These are phyloP conservation scores for Neurospora sp. DNA, from an alignment of 495 filamentous ascomycete genomes.

Conservation along the genomic window DNA sequence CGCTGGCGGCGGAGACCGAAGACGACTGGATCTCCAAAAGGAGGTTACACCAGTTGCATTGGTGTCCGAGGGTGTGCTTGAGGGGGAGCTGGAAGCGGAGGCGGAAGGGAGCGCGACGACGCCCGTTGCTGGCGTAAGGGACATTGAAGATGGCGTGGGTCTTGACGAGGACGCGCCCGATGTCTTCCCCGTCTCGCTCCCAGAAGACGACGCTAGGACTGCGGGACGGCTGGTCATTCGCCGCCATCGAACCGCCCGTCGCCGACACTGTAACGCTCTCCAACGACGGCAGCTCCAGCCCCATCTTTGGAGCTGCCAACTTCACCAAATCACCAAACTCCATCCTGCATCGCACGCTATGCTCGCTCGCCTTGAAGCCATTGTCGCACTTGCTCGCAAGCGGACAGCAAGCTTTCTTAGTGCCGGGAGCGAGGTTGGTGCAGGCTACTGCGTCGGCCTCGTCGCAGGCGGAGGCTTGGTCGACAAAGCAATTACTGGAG, in stretches of 20 bases:
- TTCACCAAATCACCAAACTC: too few species aligned
- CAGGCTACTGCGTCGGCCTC: conserved; percentile 2
- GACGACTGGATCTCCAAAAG: background rate
- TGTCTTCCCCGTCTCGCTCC: background rate
- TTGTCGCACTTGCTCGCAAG: too few species aligned
- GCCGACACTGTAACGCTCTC: too few species aligned
- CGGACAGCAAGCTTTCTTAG: too few species aligned
- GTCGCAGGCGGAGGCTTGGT: conserved; percentile 6
- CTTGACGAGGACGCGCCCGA: background rate
- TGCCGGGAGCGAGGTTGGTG: too few species aligned
- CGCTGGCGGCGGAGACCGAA: background rate
- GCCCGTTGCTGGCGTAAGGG: background rate
- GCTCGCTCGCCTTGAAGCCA: too few species aligned
- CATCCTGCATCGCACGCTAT: too few species aligned
- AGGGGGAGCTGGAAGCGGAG: background rate
- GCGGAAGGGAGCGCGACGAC: background rate
- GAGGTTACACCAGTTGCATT: background rate
- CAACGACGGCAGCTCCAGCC: too few species aligned
- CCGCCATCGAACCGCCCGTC: too few species aligned
- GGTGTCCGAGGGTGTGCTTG: background rate
- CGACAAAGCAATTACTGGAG: conserved; percentile 1
- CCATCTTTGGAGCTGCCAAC: too few species aligned
- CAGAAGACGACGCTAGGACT: background rate
- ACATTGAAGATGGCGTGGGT: background rate
- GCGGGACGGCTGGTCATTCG: too few species aligned